These are phyloP conservation scores for Botrytis aclada DNA, from an alignment of 2,329 filamentous ascomycete genomes.

Conservation along the genomic window DNA sequence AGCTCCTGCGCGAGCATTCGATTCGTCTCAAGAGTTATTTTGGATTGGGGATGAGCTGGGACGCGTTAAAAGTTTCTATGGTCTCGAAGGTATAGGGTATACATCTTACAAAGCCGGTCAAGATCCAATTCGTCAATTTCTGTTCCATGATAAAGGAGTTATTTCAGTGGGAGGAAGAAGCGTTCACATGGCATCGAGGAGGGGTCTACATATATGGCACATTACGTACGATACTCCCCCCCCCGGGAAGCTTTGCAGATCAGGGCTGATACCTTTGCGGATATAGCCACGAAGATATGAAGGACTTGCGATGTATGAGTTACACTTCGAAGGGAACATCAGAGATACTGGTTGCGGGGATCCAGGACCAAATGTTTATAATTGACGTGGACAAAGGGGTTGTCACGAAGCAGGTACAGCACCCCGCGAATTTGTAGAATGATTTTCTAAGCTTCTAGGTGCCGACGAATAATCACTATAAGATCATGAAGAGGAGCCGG, in stretches of 20 bases:
- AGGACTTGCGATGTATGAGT: constrained; percentile 88
- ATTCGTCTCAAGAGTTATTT: constrained; percentile 81
- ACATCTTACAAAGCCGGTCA: constrained; percentile 81
- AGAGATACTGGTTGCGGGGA: constrained; percentile 83
- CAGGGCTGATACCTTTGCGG: constrained; percentile 26
- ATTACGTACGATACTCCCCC: constrained; percentile 54
- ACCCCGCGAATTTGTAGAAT: constrained; percentile 7
- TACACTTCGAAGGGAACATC: constrained; percentile 83
- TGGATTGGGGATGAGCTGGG: constrained; percentile 91
- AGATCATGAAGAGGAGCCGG: constrained; percentile 84
- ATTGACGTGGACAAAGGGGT: constrained; percentile 68
- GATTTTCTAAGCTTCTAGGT: constrained; percentile 50
- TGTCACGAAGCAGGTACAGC: constrained; percentile 61
- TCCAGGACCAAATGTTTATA: constrained; percentile 81
- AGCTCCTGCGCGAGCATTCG: constrained; percentile 81
- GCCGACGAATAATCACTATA: constrained; percentile 73
- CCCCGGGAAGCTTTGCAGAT: not conserved
- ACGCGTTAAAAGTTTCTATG: constrained; percentile 83
- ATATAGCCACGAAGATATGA: constrained; percentile 69
- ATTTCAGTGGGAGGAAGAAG: constrained; percentile 79
- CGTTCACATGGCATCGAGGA: constrained; percentile 82
- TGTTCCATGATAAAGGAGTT: constrained; percentile 88
- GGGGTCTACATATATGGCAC: constrained; percentile 86
- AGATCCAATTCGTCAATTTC: constrained; percentile 79
- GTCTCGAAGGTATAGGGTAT: constrained; percentile 80